Evolutionary conservation across 208 protist species (phyloP).

Genomic region (Trypanosoma scelopori): DNA sequence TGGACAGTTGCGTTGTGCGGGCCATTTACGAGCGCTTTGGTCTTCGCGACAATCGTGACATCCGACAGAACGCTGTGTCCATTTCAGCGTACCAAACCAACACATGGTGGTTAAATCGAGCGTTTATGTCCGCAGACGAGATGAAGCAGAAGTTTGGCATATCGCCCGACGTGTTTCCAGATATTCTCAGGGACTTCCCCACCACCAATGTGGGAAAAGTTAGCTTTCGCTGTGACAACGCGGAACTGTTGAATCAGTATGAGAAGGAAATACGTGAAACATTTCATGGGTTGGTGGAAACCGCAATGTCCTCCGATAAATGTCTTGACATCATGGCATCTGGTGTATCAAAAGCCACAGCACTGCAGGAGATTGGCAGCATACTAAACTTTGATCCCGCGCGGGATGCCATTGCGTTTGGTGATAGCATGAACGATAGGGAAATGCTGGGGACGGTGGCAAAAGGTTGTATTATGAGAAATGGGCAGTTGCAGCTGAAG

Average conservation of each 20-base stretch:
- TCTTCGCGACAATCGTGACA: slow-evolving; percentile 10
- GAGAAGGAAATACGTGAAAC: slow-evolving; percentile 41
- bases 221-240: slow-evolving; percentile 53
- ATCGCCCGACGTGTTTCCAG: slow-evolving; percentile 38
- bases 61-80: background rate
- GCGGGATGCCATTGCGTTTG: slow-evolving; percentile 64
- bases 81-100: slow-evolving; percentile 13
- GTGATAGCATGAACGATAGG: slow-evolving; percentile 69
- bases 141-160: slow-evolving; percentile 53
- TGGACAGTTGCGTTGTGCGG: slow-evolving; percentile 52
- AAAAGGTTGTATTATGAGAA: slow-evolving; percentile 76
- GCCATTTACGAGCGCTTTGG: slow-evolving; percentile 48
- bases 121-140: slow-evolving; percentile 33
- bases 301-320: slow-evolving; percentile 55
- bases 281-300: slow-evolving; percentile 43
- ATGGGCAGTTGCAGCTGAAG: slow-evolving; percentile 54
- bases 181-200: slow-evolving; percentile 47
- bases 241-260: slow-evolving; percentile 33
- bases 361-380: slow-evolving; percentile 51
- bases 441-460: slow-evolving; percentile 58
- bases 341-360: slow-evolving; percentile 61
- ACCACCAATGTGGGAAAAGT: slow-evolving; percentile 65
- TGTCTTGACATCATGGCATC: slow-evolving; percentile 62
- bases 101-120: slow-evolving; percentile 1
- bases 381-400: slow-evolving; percentile 42